Evolutionary conservation across 2,329 filamentous ascomycete species (phyloP), one percentile per base, ranked within the genome.

Genomic region (Gremmenia infestans): DNA sequence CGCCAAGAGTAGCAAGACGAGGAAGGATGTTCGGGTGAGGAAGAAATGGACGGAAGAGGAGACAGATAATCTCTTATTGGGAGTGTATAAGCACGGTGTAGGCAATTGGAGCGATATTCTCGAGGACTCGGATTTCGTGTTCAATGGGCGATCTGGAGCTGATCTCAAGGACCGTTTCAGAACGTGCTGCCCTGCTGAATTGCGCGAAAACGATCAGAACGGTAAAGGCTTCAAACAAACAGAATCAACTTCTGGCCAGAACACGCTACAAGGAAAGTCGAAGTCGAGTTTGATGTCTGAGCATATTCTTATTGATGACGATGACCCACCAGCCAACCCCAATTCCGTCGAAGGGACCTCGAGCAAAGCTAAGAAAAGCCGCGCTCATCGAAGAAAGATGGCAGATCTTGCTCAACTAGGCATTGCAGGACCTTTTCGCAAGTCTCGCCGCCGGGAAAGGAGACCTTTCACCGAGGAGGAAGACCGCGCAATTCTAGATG

Each of bases 91-190:
- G 35, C 78, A 87, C 64, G 84, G 84, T 1, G 79, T 87, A 8
- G 84, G 83, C 39, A 83, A 81, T 63, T 87, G 83, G 83, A 85
- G 81, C 8, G 80, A 75, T 54, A 87, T 87, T 35, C 71, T 86
- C 23, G 81, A 84, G 50, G 84, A 87, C 58, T 70, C 77, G 0
- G 78, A 78, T 43, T 87, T 84, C 65, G 74, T 69, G 11, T 87
- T 87, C 71, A 82, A 85, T 63, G 77, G 76, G 15, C 78, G 84
- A 56, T 81, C 79, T 1, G 81, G 82, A 4, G 81, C 81, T 8
- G 83, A 87, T 64, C 68, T 87, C 50, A 87, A 87, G 67, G 83
- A 87, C 67, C 76, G 84, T 12, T 87, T 86, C 65, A 77, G 83
- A 50, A 87, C 83, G 3, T 86, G 83, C 65, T 86, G 83, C 59